These are phyloP conservation scores for Camellia lanceoleosa DNA, from an alignment of 148 eudicot species.

Conservation along the genomic window DNA sequence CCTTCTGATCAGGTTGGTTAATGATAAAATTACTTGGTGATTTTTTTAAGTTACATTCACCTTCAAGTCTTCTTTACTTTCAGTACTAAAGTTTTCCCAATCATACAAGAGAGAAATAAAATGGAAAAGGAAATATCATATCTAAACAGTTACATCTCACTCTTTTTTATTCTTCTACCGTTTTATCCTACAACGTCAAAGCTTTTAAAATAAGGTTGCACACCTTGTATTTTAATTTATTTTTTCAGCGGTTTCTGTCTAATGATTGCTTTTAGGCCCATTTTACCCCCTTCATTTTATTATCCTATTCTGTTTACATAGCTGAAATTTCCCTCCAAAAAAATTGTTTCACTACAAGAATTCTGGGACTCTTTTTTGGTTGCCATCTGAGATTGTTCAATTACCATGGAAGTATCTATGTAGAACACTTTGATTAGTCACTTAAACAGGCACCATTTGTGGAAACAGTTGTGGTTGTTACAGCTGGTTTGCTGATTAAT, in stretches of 20 bases:
- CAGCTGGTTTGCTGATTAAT: no score
- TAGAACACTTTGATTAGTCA: neutral
- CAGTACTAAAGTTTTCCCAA: neutral
- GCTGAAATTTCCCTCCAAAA: neutral
- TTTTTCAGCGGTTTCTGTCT: no score
- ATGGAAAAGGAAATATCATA: neutral
- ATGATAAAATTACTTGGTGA: constrained; percentile 29
- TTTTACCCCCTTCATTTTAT: neutral
- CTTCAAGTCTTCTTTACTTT: constrained; percentile 1
- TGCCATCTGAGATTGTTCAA: neutral
- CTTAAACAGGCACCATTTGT: neutral
- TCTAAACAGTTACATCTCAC: constrained; percentile 1
- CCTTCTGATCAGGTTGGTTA: constrained; percentile 35
- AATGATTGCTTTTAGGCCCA: no score
- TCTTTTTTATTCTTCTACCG: neutral
- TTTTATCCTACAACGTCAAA: no score
- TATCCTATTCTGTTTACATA: neutral
- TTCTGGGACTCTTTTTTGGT: neutral
- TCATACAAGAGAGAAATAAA: neutral
- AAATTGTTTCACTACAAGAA: neutral
- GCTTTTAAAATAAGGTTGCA: no score
- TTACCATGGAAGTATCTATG: neutral
- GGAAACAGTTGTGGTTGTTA: neutral
- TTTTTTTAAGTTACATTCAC: neutral
- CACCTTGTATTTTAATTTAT: no score